Conservation (phyloP, 371 early-diverging fungal genomes). For the Haplosporangium sp. region DNA sequence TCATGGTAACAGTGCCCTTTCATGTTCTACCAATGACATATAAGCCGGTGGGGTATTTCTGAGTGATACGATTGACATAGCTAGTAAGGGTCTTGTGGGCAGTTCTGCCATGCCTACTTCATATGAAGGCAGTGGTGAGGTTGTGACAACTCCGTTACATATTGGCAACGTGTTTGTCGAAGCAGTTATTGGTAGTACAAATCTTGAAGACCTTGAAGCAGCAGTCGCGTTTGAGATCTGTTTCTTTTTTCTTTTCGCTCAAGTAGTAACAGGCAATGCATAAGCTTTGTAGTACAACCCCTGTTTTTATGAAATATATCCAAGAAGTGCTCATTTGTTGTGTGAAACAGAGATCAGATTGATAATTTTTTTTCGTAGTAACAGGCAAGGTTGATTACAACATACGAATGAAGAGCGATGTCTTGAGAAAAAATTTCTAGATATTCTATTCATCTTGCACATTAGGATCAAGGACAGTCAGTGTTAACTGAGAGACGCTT, state of each 20-base stretch:
- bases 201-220: neutral
- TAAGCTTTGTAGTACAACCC: neutral
- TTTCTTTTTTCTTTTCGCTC: constrained; percentile 15
- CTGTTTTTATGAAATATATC: neutral
- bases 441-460: too few species aligned
- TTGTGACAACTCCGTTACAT: neutral
- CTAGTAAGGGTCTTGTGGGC: neutral
- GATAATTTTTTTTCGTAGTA: too few species aligned
- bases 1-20: neutral
- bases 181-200: neutral
- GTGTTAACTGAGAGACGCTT: too few species aligned
- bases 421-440: too few species aligned
- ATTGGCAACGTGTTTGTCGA: constrained; percentile 15
- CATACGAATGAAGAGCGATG: too few species aligned
- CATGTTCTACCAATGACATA: neutral
- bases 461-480: too few species aligned
- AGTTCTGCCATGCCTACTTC: neutral
- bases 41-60: neutral
- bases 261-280: constrained; percentile 12
- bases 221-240: constrained; percentile 1
- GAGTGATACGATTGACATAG: neutral
- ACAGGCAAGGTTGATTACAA: too few species aligned
- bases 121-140: constrained; percentile 8
- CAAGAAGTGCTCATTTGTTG: neutral
- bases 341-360: too few species aligned